Evolutionary conservation across 192 early-diverging fungal genomes (phyloP).

Genomic region (Backusella tuberculispora): DNA sequence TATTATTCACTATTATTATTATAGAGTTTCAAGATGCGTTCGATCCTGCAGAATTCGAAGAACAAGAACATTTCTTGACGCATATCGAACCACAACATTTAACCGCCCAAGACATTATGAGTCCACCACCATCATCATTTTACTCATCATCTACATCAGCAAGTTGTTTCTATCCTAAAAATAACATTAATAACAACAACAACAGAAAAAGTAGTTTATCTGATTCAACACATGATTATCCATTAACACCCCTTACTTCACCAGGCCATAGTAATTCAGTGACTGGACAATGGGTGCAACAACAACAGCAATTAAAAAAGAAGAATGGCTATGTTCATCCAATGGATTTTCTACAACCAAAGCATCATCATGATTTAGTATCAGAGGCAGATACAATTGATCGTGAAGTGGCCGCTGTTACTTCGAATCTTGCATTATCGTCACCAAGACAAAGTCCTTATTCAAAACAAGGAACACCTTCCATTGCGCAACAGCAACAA

Average conservation of each 20-base stretch:
- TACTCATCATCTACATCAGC: conserved; percentile 3
- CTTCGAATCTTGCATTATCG: conserved; percentile 5
- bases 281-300: conserved; percentile 13
- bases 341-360: conserved; percentile 21
- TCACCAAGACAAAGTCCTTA: conserved; percentile 22
- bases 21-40: conserved; percentile 18
- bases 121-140: conserved; percentile 8
- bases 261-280: conserved; percentile 17
- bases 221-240: conserved; percentile 26
- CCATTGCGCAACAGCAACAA: not conserved
- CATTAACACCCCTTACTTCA: conserved; percentile 25
- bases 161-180: not conserved
- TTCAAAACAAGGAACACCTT: not conserved
- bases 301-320: not conserved
- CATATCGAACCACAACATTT: conserved; percentile 10
- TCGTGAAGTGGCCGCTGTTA: conserved; percentile 30
- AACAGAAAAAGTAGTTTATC: not conserved
- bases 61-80: not conserved
- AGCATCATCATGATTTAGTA: not conserved
- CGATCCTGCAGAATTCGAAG: conserved; percentile 13
- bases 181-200: not conserved
- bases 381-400: conserved; percentile 33
- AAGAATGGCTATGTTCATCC: conserved; percentile 13
- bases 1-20: not conserved
- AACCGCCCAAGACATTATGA: not conserved